phyloP scores from a whole-genome alignment of 139 green algal genomes.

The Chlorella sp. region DNA sequence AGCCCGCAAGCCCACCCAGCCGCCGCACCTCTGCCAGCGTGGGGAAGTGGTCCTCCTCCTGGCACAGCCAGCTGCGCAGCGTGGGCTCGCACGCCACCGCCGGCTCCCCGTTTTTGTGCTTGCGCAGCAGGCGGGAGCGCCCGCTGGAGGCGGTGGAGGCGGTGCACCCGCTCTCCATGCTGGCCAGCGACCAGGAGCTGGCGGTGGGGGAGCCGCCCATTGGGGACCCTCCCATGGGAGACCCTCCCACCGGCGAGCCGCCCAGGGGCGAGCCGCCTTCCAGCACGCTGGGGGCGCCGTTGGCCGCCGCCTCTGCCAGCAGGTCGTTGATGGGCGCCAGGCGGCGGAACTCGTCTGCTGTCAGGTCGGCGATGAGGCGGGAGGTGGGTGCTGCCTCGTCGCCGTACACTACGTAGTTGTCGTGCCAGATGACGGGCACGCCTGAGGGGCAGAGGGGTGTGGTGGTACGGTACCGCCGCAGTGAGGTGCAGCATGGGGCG shows the following conservation, averaged over 20 bases:
- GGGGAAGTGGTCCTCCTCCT: slow-evolving; percentile 75
- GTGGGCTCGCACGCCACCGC: slow-evolving; percentile 30
- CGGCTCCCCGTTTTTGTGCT: slow-evolving; percentile 19
- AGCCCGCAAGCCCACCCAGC: not conserved
- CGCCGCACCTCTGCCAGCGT: slow-evolving; percentile 60
- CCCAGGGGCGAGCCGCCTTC: not conserved
- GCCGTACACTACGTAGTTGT: slow-evolving; percentile 72
- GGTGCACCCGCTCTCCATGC: not conserved
- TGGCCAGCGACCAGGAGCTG: not conserved
- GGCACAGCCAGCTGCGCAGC: slow-evolving; percentile 29
- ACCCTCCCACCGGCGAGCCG: slow-evolving; percentile 9
- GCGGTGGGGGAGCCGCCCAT: not conserved
- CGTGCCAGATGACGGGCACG: slow-evolving; percentile 62
- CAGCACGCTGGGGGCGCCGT: not conserved
- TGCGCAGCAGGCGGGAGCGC: slow-evolving; percentile 33
- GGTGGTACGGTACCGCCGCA: not conserved
- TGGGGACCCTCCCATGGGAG: slow-evolving; percentile 1
- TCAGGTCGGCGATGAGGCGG: slow-evolving; percentile 64
- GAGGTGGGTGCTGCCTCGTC: slow-evolving; percentile 32
- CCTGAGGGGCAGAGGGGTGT: not conserved
- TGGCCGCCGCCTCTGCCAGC: slow-evolving; percentile 6
- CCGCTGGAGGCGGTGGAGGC: not conserved
- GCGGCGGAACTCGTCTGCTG: slow-evolving; percentile 65
- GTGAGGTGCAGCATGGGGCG: not conserved
- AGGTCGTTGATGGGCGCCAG: slow-evolving; percentile 46